These are phyloP conservation scores for Vanilla planifolia DNA, from an alignment of 106 monocot genomes.

Conservation along the genomic window DNA sequence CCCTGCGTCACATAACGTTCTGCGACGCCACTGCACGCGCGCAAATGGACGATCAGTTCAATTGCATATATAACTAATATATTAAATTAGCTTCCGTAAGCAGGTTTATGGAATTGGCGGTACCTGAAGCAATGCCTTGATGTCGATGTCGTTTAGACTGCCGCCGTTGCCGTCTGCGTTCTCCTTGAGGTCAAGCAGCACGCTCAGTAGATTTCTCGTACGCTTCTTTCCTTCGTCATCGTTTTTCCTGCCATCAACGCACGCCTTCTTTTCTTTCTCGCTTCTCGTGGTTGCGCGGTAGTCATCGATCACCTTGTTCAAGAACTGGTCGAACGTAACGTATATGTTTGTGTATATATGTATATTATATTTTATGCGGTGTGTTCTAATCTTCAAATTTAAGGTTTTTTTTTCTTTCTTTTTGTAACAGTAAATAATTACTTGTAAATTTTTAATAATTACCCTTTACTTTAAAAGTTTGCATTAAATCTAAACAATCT, in stretches of 20 bases:
- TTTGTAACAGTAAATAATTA: no score
- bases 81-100: not conserved
- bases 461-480: no score
- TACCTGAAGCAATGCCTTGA: constrained; percentile 6
- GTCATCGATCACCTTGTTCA: not conserved
- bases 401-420: no score
- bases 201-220: not conserved
- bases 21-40: not conserved
- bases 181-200: not conserved
- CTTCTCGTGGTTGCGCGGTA: not conserved
- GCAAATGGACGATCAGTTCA: no score
- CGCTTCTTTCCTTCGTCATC: not conserved
- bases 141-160: not conserved
- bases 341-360: not conserved
- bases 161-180: not conserved
- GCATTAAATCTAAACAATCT: no score
- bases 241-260: not conserved
- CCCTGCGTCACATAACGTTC: constrained; percentile 58
- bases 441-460: no score
- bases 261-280: no score
- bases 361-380: not conserved
- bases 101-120: not conserved
- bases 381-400: no score
- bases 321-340: not conserved
- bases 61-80: not conserved